A percentile compares a stretch with the other conserved stretches of the same genome.
phyloP scores from a whole-genome alignment of 129 eudicot genomes.

The Helichrysum umbraculigerum region DNA sequence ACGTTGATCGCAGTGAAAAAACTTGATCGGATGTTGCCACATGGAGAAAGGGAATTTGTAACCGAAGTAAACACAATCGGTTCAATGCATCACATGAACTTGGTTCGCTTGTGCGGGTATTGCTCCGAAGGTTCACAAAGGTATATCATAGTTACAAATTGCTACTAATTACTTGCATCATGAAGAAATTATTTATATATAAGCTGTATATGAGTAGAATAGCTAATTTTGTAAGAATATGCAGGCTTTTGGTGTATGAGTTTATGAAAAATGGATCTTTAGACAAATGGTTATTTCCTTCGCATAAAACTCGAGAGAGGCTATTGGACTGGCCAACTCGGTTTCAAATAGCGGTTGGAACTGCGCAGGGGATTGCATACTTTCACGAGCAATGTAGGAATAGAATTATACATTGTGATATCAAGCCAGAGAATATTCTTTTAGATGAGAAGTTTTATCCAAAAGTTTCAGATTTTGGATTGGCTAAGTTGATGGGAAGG shows the following conservation, averaged over 20 bases:
- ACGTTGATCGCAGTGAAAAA: constrained; percentile 81
- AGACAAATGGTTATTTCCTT: constrained; percentile 86
- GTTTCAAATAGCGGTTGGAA: constrained; percentile 70
- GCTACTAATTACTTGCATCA: background rate
- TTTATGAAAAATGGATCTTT: constrained; percentile 93
- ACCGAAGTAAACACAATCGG: constrained; percentile 93
- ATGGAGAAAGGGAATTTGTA: constrained; percentile 84
- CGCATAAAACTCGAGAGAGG: constrained; percentile 49
- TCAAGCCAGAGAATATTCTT: constrained; percentile 93
- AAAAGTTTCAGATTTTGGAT: constrained; percentile 91
- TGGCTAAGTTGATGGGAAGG: constrained; percentile 92
- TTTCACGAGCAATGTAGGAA: constrained; percentile 94
- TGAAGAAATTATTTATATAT: background rate
- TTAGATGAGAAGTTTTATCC: constrained; percentile 81
- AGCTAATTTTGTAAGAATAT: background rate
- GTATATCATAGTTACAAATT: constrained; percentile 31
- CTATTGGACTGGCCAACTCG: constrained; percentile 85
- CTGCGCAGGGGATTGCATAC: constrained; percentile 94
- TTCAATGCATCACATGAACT: constrained; percentile 97
- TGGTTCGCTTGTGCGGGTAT: constrained; percentile 91
- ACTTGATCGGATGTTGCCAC: constrained; percentile 83
- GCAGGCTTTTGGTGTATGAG: constrained; percentile 94
- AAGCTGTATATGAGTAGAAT: background rate
- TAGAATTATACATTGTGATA: constrained; percentile 95
- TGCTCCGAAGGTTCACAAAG: constrained; percentile 88